Evolutionary conservation across 805 yeast species (phyloP).

Genomic region (Lachancea cidri): DNA sequence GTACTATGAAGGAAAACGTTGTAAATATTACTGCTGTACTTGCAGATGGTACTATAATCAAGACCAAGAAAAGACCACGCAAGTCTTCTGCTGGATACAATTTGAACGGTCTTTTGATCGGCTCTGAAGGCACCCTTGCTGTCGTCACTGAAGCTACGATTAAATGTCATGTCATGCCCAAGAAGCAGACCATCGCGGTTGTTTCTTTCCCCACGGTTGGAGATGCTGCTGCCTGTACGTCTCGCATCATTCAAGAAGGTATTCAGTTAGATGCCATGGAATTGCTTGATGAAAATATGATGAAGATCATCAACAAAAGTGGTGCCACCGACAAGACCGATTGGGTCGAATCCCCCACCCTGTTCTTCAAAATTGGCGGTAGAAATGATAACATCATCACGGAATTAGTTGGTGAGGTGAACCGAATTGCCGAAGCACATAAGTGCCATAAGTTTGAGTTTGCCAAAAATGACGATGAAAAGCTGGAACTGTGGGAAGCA

Average conservation of each 20-base stretch:
- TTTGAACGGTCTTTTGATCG: slow-evolving; percentile 67
- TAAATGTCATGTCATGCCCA: slow-evolving; percentile 61
- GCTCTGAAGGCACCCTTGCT: slow-evolving; percentile 78
- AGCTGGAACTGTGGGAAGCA: slow-evolving; percentile 67
- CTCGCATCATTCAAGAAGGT: slow-evolving; percentile 56
- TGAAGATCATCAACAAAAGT: slow-evolving; percentile 56
- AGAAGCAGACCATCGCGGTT: slow-evolving; percentile 60
- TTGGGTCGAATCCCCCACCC: slow-evolving; percentile 57
- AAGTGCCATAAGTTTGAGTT: slow-evolving; percentile 55
- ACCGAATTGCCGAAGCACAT: slow-evolving; percentile 47
- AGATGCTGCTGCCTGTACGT: slow-evolving; percentile 68
- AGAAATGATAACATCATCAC: slow-evolving; percentile 36
- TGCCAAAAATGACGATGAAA: slow-evolving; percentile 59
- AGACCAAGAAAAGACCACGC: slow-evolving; percentile 69
- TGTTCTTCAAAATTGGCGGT: slow-evolving; percentile 63
- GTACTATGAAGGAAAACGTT: slow-evolving; percentile 75
- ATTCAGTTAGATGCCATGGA: slow-evolving; percentile 71
- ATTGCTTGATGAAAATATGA: slow-evolving; percentile 64
- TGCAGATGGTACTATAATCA: slow-evolving; percentile 74
- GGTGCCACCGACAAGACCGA: slow-evolving; percentile 45
- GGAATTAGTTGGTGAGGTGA: slow-evolving; percentile 44
- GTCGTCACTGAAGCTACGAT: slow-evolving; percentile 73
- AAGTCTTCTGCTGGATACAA: slow-evolving; percentile 79
- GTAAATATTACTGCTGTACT: slow-evolving; percentile 65
- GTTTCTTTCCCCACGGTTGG: slow-evolving; percentile 61